Evolutionary conservation across 208 protist species (phyloP), one percentile per base, ranked within the genome.

Genomic region (Acanthamoeba royreba): DNA sequence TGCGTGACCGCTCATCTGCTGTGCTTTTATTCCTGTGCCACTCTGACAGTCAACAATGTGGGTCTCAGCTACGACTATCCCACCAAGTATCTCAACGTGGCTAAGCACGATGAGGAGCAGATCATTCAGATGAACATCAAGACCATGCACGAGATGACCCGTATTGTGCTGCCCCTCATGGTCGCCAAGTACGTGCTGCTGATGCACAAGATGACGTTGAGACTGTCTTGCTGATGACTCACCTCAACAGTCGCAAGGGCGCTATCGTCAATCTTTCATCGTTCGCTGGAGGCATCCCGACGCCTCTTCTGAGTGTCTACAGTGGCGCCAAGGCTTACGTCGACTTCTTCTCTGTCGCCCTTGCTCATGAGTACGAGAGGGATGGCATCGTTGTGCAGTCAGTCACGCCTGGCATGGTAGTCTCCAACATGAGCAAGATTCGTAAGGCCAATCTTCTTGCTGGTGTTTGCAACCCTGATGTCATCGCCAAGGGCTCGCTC

Each of bases 31-130:
- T 33, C 9, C 97, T 55, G 96, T 63, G 97, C 98, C 49, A 96
- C 95, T 4, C 93, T 98, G 13, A 95, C 98, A 42, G 96, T 99
- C 17, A 99, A 99, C 94, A 99, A 99, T 92, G 98, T 99, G 4
- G 98, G 98, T 47, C 95, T 98, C 19, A 98, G 98, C 95, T 99
- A 99, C 95, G 95, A 94, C 35, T 98, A 98, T 94, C 97, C 98
- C 38, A 98, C 98, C 95, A 98, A 98, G 94, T 98, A 98, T 86
- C 95, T 98, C 38, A 97, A 98, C 77, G 94, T 98, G 28, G 94
- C 96, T 63, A 63, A 97, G 31, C 91, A 96, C 61, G 96, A 94
- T 0, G 97, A 98, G 52, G 91, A 98, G 22, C 86, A 92, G 31
- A 89, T 99, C 7, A 87, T 99, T 33, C 97, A 98, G 92, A 96